Evolutionary conservation across 345 rosid genomes (phyloP).

Genomic region (Sonneratia alba): DNA sequence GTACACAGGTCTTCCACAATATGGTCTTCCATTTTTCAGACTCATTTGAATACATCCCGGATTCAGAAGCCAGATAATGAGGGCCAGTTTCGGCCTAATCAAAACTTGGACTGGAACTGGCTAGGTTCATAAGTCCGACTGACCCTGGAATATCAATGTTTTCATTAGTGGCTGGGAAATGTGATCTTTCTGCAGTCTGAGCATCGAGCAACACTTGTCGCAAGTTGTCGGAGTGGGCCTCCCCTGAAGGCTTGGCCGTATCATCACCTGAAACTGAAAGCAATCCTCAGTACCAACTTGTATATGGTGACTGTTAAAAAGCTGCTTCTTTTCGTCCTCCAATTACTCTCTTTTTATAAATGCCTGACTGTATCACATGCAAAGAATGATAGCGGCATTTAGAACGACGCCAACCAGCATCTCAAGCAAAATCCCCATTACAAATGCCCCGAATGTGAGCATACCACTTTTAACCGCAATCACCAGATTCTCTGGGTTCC

Average conservation of each 20-base stretch:
- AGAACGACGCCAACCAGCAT: constrained; percentile 54
- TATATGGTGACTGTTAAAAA: too few species aligned
- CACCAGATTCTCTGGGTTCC: constrained; percentile 82
- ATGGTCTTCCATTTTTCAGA: constrained; percentile 36
- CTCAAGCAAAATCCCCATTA: constrained; percentile 52
- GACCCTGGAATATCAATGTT: too few species aligned
- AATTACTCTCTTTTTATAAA: too few species aligned
- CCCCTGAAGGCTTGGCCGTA: constrained; percentile 23
- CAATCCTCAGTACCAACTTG: constrained; percentile 29
- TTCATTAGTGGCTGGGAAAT: too few species aligned
- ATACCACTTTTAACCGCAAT: constrained; percentile 54
- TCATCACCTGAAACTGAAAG: constrained; percentile 52
- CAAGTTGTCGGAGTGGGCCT: constrained; percentile 25
- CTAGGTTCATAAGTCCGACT: too few species aligned
- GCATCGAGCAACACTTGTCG: too few species aligned
- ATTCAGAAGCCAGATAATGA: constrained; percentile 64
- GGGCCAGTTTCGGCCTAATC: constrained; percentile 26
- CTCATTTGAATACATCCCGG: constrained; percentile 35
- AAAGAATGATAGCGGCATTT: constrained; percentile 46
- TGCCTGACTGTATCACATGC: constrained; percentile 24
- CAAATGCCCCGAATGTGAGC: constrained; percentile 53
- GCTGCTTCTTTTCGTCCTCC: too few species aligned
- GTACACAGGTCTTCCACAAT: constrained; percentile 56
- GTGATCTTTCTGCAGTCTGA: too few species aligned
- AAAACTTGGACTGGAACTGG: too few species aligned